Conservation (phyloP, 139 green algal genomes). For the Coelastrella sp. region DNA sequence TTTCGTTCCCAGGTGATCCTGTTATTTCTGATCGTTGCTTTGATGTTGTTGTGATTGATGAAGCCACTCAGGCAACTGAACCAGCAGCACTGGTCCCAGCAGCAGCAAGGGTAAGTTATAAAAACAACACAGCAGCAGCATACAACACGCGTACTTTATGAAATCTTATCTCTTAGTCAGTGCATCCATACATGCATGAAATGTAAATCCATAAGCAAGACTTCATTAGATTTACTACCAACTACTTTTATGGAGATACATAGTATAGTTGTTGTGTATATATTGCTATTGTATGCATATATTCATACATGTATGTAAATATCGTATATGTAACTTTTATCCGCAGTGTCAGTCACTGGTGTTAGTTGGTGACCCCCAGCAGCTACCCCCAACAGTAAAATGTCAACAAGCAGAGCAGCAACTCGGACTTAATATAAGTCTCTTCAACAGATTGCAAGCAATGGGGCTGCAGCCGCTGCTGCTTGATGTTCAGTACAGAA, state of each 20-base stretch:
- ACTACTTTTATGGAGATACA: too few relatives aligned
- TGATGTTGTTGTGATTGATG: slow-evolving; percentile 61
- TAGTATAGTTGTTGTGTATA: too few relatives aligned
- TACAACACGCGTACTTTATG: too few relatives aligned
- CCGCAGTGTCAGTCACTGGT: slow-evolving; percentile 71
- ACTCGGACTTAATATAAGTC: slow-evolving; percentile 65
- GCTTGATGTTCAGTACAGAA: slow-evolving; percentile 84
- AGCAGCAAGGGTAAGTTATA: slow-evolving; percentile 55
- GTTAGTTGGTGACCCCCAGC: slow-evolving; percentile 90
- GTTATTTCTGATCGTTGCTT: slow-evolving; percentile 47
- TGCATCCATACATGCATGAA: too few relatives aligned
- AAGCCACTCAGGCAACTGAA: slow-evolving; percentile 90
- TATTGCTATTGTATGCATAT: too few relatives aligned
- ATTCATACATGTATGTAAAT: too few relatives aligned
- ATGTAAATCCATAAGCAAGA: too few relatives aligned
- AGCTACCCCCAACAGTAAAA: slow-evolving; percentile 91
- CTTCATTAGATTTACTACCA: too few relatives aligned
- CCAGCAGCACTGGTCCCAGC: slow-evolving; percentile 86
- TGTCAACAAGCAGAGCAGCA: slow-evolving; percentile 63
- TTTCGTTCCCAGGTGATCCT: slow-evolving; percentile 51
- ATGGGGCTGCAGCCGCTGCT: slow-evolving; percentile 62
- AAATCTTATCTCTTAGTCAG: too few relatives aligned
- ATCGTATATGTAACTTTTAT: too few relatives aligned
- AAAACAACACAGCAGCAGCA: too few relatives aligned
- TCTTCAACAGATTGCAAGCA: slow-evolving; percentile 75